Conservation (phyloP, 2,329 filamentous ascomycete species). For the Mariannaea elegans region DNA sequence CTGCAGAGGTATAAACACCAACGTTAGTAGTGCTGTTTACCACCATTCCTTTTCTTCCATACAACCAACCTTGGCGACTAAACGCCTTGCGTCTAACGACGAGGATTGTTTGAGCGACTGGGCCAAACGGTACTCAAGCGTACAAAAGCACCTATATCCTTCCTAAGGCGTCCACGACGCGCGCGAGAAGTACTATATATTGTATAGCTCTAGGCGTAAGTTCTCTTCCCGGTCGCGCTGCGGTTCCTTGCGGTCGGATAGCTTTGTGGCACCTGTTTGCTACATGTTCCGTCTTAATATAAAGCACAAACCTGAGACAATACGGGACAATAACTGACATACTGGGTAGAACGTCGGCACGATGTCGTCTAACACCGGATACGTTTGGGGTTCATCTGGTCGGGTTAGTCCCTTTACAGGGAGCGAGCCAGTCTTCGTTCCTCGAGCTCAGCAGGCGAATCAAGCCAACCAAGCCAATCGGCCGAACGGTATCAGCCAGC, state of each 20-base stretch:
- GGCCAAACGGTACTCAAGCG: conserved; percentile 5
- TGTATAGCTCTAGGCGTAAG: conserved; percentile 13
- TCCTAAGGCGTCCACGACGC: conserved; percentile 3
- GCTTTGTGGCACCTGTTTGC: background rate
- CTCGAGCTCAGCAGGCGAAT: background rate
- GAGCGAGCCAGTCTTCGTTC: background rate
- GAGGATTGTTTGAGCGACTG: background rate
- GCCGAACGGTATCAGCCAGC: background rate
- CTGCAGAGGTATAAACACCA: background rate
- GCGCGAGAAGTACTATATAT: background rate
- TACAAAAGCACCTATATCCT: conserved; percentile 18
- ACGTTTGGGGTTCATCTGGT: background rate
- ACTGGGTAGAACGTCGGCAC: background rate
- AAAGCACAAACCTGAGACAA: background rate
- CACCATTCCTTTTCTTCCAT: background rate
- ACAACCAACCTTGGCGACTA: background rate
- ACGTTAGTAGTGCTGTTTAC: background rate
- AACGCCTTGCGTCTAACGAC: background rate
- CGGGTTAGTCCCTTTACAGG: background rate
- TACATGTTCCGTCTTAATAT: background rate
- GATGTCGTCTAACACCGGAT: conserved; percentile 3
- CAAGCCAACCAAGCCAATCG: background rate
- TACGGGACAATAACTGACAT: background rate
- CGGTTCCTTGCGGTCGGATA: background rate
- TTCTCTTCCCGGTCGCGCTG: background rate